Conservation (phyloP, 208 protist genomes). For the Trypanosoma scelopori region DNA sequence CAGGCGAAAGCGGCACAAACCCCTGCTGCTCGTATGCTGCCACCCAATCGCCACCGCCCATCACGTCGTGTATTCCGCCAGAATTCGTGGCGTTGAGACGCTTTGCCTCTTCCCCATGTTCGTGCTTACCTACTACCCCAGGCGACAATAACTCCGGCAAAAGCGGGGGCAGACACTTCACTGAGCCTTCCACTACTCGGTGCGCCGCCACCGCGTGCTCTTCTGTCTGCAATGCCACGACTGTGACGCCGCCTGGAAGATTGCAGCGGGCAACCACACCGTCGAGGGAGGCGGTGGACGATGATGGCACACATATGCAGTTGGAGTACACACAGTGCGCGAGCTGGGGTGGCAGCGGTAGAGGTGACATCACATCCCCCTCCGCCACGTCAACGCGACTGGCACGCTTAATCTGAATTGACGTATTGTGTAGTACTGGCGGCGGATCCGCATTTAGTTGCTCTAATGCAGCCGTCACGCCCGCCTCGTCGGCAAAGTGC, state of each 20-base stretch:
- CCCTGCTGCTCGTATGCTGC: conserved; percentile 3
- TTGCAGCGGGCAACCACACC: conserved; percentile 18
- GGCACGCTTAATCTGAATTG: conserved; percentile 11
- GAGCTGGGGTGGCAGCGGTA: conserved; percentile 14
- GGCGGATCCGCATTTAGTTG: neutral
- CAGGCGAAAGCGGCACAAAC: conserved; percentile 22
- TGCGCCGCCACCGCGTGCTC: conserved; percentile 1
- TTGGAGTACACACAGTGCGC: conserved; percentile 15
- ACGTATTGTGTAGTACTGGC: conserved; percentile 5
- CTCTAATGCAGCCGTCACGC: conserved; percentile 12
- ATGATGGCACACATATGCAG: conserved; percentile 6
- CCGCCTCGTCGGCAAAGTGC: conserved; percentile 30
- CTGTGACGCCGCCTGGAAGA: neutral
- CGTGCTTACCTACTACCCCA: neutral
- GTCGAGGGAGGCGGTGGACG: conserved; percentile 4
- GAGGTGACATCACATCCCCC: neutral
- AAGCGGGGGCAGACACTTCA: conserved; percentile 22
- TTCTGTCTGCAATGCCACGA: conserved; percentile 15
- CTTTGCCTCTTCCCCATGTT: neutral
- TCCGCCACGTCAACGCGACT: conserved; percentile 7
- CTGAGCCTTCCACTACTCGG: neutral
- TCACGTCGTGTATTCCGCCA: neutral
- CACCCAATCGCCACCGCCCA: conserved; percentile 2
- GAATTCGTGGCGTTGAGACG: neutral
- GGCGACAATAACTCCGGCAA: conserved; percentile 21